Conservation (phyloP, 306 rosid species). For the Cicer judaicum region DNA sequence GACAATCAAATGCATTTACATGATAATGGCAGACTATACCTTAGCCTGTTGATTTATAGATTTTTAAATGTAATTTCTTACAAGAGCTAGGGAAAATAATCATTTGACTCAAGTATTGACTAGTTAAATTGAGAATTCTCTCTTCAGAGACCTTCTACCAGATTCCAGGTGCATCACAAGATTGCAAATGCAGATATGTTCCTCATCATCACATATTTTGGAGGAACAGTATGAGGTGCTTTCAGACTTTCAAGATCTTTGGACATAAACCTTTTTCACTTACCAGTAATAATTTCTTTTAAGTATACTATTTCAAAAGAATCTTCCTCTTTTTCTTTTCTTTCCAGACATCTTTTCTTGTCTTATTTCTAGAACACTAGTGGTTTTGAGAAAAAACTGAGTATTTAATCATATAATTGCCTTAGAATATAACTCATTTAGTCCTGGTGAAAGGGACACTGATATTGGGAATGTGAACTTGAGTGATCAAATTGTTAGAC, state of each 20-base stretch:
- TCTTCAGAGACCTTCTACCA: conserved; percentile 55
- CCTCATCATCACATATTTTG: conserved; percentile 52
- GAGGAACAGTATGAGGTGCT: conserved; percentile 62
- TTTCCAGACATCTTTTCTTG: conserved; percentile 6
- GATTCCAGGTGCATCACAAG: conserved; percentile 57
- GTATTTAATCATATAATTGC: conserved; percentile 13
- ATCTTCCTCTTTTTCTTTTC: conserved; percentile 13
- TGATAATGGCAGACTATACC: conserved; percentile 25
- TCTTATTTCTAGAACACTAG: conserved; percentile 5
- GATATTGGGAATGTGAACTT: conserved; percentile 4
- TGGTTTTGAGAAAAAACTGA: conserved; percentile 2
- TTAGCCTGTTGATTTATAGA: conserved; percentile 38
- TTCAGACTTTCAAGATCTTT: conserved; percentile 60
- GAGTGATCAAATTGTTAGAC: conserved; percentile 22
- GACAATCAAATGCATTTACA: conserved; percentile 44
- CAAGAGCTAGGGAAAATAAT: conserved; percentile 42
- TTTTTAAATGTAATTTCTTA: conserved; percentile 43
- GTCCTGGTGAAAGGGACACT: conserved; percentile 7
- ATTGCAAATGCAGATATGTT: conserved; percentile 52
- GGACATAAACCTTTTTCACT: conserved; percentile 50
- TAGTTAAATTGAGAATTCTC: conserved; percentile 57
- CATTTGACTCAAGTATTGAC: conserved; percentile 50
- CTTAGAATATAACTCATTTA: conserved; percentile 10
- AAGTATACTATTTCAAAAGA: conserved; percentile 39
- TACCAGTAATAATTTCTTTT: conserved; percentile 48